Percentiles rank a stretch among this genome's conserved stretches.
phyloP scores from a whole-genome alignment of 768 basidiomycete genomes.

The Auriscalpium vulgare region DNA sequence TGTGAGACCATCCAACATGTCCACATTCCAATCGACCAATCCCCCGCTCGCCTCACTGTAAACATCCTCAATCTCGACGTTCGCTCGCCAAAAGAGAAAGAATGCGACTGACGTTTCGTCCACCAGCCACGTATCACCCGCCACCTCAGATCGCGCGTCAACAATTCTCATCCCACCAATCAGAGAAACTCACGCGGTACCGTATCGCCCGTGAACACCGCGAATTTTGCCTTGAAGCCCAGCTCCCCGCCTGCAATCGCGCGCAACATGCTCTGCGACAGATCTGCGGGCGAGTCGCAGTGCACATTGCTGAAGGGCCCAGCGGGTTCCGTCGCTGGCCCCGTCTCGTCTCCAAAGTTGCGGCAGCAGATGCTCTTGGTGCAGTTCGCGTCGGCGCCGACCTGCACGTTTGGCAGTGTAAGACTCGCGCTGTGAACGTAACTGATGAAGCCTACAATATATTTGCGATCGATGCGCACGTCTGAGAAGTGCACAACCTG shows the following conservation, averaged over 20 bases:
- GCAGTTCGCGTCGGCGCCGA: constrained; percentile 1
- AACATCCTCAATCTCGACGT: too few species aligned
- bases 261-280: not conserved
- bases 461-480: not conserved
- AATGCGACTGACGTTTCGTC: constrained; percentile 30
- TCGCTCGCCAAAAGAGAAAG: not conserved
- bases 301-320: not conserved
- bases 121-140: constrained; percentile 45
- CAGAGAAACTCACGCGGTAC: constrained; percentile 38
- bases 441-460: not conserved
- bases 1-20: constrained; percentile 33
- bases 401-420: not conserved
- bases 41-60: constrained; percentile 27
- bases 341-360: not conserved
- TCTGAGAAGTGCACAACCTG: constrained; percentile 3
- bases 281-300: not conserved
- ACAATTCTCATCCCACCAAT: not conserved
- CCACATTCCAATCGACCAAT: constrained; percentile 37
- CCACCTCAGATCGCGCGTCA: not conserved
- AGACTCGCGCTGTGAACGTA: too few species aligned
- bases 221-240: constrained; percentile 28
- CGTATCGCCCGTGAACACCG: constrained; percentile 60
- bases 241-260: not conserved
- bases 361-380: constrained; percentile 3
- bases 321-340: not conserved